Evolutionary conservation across 345 rosid genomes (phyloP).

Genomic region (Euphorbia pulcherrima): DNA sequence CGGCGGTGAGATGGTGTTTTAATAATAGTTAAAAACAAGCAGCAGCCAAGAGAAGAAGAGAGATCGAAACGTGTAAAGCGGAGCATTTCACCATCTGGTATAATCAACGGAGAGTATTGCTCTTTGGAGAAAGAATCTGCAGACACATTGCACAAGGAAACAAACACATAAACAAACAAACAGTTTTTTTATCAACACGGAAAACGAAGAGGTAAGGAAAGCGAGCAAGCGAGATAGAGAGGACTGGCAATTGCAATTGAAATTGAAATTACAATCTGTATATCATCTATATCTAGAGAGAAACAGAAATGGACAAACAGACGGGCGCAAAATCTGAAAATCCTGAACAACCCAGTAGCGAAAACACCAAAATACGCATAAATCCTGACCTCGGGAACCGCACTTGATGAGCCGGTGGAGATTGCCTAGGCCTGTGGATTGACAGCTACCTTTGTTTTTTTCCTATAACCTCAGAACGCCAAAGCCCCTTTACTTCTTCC

Average conservation of each 20-base stretch:
- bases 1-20: constrained; percentile 22
- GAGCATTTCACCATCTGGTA: constrained; percentile 62
- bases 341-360: constrained; percentile 17
- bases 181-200: constrained; percentile 27
- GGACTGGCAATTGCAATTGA: neutral
- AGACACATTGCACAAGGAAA: constrained; percentile 58
- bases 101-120: constrained; percentile 15
- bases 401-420: constrained; percentile 14
- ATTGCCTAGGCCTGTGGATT: constrained; percentile 35
- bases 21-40: constrained; percentile 10
- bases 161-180: constrained; percentile 21
- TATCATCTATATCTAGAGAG: constrained; percentile 11
- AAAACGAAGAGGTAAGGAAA: constrained; percentile 28
- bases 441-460: constrained; percentile 10
- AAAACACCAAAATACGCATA: constrained; percentile 20
- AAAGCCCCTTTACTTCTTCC: neutral
- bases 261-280: constrained; percentile 11
- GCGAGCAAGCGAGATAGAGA: constrained; percentile 15
- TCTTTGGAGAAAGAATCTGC: constrained; percentile 35
- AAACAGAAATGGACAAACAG: constrained; percentile 22
- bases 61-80: constrained; percentile 38
- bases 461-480: neutral
- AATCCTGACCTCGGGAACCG: constrained; percentile 33
- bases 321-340: constrained; percentile 20
- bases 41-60: constrained; percentile 19